Evolutionary conservation across 495 filamentous ascomycete genomes (phyloP), one percentile per base, ranked within the genome.

Genomic region (Podospora fimiseda): DNA sequence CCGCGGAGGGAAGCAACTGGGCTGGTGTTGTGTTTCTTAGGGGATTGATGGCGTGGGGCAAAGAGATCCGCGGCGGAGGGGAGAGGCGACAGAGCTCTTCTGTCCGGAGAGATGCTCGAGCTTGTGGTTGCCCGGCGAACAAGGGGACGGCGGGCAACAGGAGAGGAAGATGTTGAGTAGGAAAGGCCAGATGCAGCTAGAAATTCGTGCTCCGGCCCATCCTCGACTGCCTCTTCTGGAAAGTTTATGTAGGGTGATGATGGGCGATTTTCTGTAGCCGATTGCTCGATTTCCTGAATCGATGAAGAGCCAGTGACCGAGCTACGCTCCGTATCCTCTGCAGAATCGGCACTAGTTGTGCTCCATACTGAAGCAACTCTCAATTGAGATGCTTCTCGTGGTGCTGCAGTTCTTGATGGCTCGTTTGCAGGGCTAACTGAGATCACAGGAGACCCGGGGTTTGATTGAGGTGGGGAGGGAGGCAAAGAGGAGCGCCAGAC

Each of bases 61-160:
- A 85, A 82, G 15, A 90, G 69, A 44, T 85, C 81, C 2, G 83
- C 83, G 6, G 81, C 70, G 2, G 84, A 71, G 9, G 86, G 85
- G 55, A 90, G 74, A 0, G 88, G 86, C 4, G 87, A 89, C n/a
- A 86, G 71, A 33, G 79, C 76, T 21, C 82, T 79, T 56, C 78
- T 70, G 49, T 75, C 78, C 5, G 84, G 79, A 33, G 72, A 72
- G 36, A 74, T 60, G 48, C 60, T 69, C 42, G 60, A 62, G 43
- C 53, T 60, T 40, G 66, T 66, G 1, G 65, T 70, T 15, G 63
- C 61, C 11, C 67, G 64, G 30, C 61, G 60, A 50, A 60, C 57
- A 1, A 44, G 44, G 0, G 63, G 58, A 16, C 60, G 61, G 19
- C 44, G 53, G 13, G 33, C 39, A 20, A 13, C 21, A 2, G 48